Base-by-base conservation (phyloP, 2,329 filamentous ascomycete genomes). In the Aspergillus ochraceoroseus region DNA sequence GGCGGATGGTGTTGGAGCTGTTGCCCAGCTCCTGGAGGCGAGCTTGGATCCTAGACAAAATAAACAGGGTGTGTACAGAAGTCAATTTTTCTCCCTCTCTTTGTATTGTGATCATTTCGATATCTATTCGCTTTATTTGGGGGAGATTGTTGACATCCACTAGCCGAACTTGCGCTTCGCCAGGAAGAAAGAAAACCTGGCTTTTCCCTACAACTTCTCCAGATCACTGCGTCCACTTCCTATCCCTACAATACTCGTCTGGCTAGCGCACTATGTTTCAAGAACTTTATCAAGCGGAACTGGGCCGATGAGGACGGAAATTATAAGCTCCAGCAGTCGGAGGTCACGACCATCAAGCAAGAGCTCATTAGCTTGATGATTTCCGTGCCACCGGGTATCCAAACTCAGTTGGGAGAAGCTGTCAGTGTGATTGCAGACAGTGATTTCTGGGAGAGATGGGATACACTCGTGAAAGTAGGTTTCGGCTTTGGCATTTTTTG, bases 321-420 rank as follows among this genome's bases (percentile, higher is more conserved):
- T 65, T 92, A 98, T 74, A 92, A 89, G 69, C 78, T 98, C 25
- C 80, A 85, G 8, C 64, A 74, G 47, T 77, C 86, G 53, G 92
- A 96, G 71, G 89, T 98, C 25, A 70, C 73, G 18, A 86, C 86
- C 29, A 95, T 98, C 73, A 98, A 98, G 71, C 80, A 82, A 59
- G 89, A 95, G 71, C 79, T 98, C 47, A 90, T 98, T 57, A 90
- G 87, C 42, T 75, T 98, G 56, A 98, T 98, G 92, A 94, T 95
- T 57, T 82, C 83, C 6, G 88, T 92, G 15, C 92, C 90, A 3
- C 66, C 85, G 12, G 83, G 80, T 45, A 85, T 98, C 51, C 94
- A 96, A 69, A 81, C 87, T 46, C 92, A 98, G 69, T 77, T 98
- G 25, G 92, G 92, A 53, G 92, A 96, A 62, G 89, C 92, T 48